Conservation (phyloP, 768 basidiomycete species). For the Lyophyllum shimeji region DNA sequence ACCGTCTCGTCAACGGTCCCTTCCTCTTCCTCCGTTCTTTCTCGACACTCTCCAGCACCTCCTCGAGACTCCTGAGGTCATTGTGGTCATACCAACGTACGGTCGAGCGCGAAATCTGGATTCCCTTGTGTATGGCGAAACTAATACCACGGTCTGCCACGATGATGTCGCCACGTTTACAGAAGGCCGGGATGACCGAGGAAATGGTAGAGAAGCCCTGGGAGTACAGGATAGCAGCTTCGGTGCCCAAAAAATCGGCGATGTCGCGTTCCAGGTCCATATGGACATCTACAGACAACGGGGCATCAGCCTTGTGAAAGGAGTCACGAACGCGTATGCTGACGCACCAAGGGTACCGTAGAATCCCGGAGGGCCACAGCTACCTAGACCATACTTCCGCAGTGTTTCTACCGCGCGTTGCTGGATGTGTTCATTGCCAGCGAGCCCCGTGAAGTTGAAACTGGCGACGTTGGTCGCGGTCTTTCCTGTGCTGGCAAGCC, state of each 20-base stretch:
- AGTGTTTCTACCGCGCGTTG: slow-evolving; percentile 82
- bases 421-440: slow-evolving; percentile 86
- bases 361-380: slow-evolving; percentile 96
- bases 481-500: slow-evolving; percentile 69
- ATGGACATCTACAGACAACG: slow-evolving; percentile 72
- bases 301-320: slow-evolving; percentile 8
- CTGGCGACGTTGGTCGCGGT: slow-evolving; percentile 82
- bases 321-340: neutral
- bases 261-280: slow-evolving; percentile 86
- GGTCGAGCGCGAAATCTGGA: slow-evolving; percentile 89
- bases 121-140: slow-evolving; percentile 94
- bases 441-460: slow-evolving; percentile 89
- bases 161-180: slow-evolving; percentile 96
- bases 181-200: slow-evolving; percentile 95
- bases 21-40: slow-evolving; percentile 88
- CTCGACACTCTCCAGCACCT: slow-evolving; percentile 78
- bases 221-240: slow-evolving; percentile 88
- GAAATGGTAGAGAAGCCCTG: slow-evolving; percentile 91
- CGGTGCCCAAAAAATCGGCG: slow-evolving; percentile 87
- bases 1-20: slow-evolving; percentile 80
- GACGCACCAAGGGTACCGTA: slow-evolving; percentile 90
- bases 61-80: slow-evolving; percentile 87
- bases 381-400: slow-evolving; percentile 88
- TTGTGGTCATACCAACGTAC: slow-evolving; percentile 98
- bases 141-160: slow-evolving; percentile 98